Conservation (phyloP, 2,329 filamentous ascomycete species). For the Colletotrichum filicis region DNA sequence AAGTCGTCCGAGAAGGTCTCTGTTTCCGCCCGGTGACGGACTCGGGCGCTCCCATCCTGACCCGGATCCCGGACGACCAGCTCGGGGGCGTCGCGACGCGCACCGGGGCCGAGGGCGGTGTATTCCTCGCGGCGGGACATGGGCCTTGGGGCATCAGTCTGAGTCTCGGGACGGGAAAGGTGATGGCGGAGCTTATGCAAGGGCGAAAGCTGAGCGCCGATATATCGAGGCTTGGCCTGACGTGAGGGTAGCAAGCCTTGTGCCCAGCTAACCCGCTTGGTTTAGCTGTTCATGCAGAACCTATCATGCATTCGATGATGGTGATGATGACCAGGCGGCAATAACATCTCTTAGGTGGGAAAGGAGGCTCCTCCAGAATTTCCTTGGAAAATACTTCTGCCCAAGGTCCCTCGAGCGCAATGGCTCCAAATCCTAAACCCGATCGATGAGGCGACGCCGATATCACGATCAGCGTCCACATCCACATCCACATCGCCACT, state of each 20-base stretch:
- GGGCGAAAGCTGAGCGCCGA: constrained; percentile 68
- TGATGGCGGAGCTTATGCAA: constrained; percentile 77
- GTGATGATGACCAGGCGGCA: background rate
- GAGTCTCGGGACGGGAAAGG: constrained; percentile 74
- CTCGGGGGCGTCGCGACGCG: constrained; percentile 60
- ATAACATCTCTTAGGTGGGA: background rate
- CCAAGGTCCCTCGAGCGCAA: background rate
- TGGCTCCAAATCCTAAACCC: background rate
- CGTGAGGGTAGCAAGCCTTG: background rate
- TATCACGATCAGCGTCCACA: background rate
- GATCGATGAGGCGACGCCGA: constrained; percentile 1
- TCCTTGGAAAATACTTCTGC: background rate
- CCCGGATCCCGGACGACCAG: constrained; percentile 64
- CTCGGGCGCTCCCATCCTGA: constrained; percentile 72
- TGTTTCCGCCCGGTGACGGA: constrained; percentile 80
- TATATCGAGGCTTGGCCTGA: constrained; percentile 58
- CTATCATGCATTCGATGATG: no score
- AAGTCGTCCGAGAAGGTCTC: constrained; percentile 72
- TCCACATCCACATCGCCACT: constrained; percentile 21
- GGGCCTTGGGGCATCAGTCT: constrained; percentile 80
- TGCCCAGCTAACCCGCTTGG: background rate
- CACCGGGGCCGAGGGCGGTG: constrained; percentile 63
- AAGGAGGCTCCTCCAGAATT: background rate
- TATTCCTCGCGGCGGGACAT: constrained; percentile 79
- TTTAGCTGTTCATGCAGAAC: background rate